phyloP scores from a whole-genome alignment of 2,329 filamentous ascomycete species.

The Geosmithia flava region DNA sequence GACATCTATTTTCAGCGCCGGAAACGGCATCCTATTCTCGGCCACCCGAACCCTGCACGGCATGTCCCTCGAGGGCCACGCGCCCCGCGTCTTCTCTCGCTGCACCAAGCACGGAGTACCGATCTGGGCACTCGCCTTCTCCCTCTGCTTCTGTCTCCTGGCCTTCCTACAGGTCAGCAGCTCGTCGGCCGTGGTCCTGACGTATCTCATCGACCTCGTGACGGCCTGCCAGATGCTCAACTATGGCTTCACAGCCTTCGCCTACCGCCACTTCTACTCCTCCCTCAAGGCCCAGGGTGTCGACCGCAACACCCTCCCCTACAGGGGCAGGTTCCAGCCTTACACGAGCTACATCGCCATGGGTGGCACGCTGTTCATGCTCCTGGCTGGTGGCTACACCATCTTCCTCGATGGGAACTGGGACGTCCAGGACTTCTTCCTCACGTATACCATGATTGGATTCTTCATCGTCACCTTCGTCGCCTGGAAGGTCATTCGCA shows the following conservation, averaged over 20 bases:
- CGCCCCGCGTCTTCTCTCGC: constrained; percentile 43
- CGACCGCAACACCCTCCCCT: constrained; percentile 43
- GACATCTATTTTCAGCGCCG: constrained; percentile 66
- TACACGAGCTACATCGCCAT: constrained; percentile 54
- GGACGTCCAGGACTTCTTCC: constrained; percentile 12
- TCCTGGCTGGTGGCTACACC: constrained; percentile 56
- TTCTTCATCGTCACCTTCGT: constrained; percentile 5
- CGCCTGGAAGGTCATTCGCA: constrained; percentile 5
- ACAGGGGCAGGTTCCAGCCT: constrained; percentile 48
- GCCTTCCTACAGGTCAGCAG: constrained; percentile 56
- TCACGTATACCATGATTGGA: background rate
- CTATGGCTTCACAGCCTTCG: constrained; percentile 53
- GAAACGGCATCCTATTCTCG: constrained; percentile 66
- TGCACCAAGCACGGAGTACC: constrained; percentile 53
- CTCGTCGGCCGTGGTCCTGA: constrained; percentile 48
- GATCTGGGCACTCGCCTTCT: constrained; percentile 40
- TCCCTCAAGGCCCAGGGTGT: constrained; percentile 44
- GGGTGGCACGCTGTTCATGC: constrained; percentile 48
- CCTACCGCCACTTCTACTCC: constrained; percentile 54
- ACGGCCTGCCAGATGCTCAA: constrained; percentile 57
- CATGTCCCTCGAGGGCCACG: constrained; percentile 50
- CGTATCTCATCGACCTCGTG: constrained; percentile 61
- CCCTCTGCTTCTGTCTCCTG: constrained; percentile 46
- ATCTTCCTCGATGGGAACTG: constrained; percentile 52
- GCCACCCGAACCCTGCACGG: constrained; percentile 56